A percentile compares a stretch with the other conserved stretches of the same genome.
phyloP scores from a whole-genome alignment of 768 basidiomycete species.

The Gloeopeniophorella convolvens region DNA sequence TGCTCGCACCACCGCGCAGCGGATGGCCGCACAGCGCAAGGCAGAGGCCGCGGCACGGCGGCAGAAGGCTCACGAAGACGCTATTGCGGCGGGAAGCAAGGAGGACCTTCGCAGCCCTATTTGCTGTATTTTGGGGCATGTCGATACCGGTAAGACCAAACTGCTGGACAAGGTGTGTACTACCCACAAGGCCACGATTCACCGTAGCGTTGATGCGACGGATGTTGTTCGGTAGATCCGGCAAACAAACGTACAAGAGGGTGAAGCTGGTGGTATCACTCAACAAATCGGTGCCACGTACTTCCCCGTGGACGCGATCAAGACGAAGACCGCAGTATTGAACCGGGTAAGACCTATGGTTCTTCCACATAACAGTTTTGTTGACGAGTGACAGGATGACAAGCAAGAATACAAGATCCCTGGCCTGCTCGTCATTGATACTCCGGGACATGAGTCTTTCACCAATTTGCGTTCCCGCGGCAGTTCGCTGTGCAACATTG shows the following conservation, averaged over 20 bases:
- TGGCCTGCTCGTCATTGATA: slow-evolving; percentile 93
- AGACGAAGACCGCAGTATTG: slow-evolving; percentile 87
- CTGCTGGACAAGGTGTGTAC: slow-evolving; percentile 82
- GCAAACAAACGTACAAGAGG: slow-evolving; percentile 99
- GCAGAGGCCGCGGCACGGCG: slow-evolving; percentile 78
- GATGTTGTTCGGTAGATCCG: slow-evolving; percentile 60
- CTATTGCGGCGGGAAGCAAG: slow-evolving; percentile 78
- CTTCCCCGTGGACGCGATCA: slow-evolving; percentile 95
- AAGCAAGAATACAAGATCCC: slow-evolving; percentile 93
- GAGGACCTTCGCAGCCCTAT: slow-evolving; percentile 94
- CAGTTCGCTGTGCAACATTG: slow-evolving; percentile 96
- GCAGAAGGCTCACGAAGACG: slow-evolving; percentile 74
- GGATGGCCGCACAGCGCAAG: slow-evolving; percentile 63
- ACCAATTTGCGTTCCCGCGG: slow-evolving; percentile 93
- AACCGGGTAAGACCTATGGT: slow-evolving; percentile 53
- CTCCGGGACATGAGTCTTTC: slow-evolving; percentile 99
- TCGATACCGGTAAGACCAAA: slow-evolving; percentile 99
- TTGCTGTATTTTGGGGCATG: slow-evolving; percentile 98
- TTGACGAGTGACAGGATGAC: slow-evolving; percentile 46
- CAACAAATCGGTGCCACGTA: slow-evolving; percentile 99
- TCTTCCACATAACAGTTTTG: not conserved
- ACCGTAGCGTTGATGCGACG: not conserved
- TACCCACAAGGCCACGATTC: not conserved
- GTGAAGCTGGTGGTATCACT: slow-evolving; percentile 99
- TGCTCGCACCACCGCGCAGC: slow-evolving; percentile 62